A percentile compares a stretch with the other conserved stretches of the same genome.
Evolutionary conservation across 768 basidiomycete genomes (phyloP).

Genomic region (Boletellus sp.): DNA sequence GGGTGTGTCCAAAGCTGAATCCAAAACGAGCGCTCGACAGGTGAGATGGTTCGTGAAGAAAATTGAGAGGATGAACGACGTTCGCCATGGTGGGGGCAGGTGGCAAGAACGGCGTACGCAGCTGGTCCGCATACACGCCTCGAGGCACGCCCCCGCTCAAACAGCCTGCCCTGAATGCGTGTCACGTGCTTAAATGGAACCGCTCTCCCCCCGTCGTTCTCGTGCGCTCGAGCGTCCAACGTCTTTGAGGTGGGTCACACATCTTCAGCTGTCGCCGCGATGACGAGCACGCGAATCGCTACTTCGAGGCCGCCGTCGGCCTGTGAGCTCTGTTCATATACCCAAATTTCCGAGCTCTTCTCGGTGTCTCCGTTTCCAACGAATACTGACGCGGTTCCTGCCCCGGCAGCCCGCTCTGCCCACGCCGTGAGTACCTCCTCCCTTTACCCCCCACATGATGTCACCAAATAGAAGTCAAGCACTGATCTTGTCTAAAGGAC

Average conservation of each 20-base stretch:
- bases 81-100: conserved; percentile 58
- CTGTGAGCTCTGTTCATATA: conserved; percentile 72
- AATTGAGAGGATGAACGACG: conserved; percentile 62
- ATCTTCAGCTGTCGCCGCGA: conserved; percentile 19
- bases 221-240: not conserved
- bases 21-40: conserved; percentile 65
- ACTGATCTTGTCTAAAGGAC: conserved; percentile 75
- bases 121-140: conserved; percentile 9
- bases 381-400: conserved; percentile 11
- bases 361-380: not conserved
- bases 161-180: conserved; percentile 33
- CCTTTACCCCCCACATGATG: conserved; percentile 43
- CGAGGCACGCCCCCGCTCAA: conserved; percentile 6
- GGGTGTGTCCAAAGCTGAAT: conserved; percentile 64
- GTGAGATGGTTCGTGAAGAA: conserved; percentile 54
- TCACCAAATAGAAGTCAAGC: conserved; percentile 87
- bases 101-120: conserved; percentile 18
- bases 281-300: conserved; percentile 85
- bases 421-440: conserved; percentile 34
- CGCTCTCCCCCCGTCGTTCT: conserved; percentile 12
- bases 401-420: not conserved
- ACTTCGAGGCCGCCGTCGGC: conserved; percentile 66
- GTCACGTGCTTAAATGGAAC: conserved; percentile 33
- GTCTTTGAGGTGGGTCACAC: conserved; percentile 32
- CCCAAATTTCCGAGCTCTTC: conserved; percentile 84